phyloP scores from a whole-genome alignment of 768 basidiomycete species.

The Lentinula sp. region DNA sequence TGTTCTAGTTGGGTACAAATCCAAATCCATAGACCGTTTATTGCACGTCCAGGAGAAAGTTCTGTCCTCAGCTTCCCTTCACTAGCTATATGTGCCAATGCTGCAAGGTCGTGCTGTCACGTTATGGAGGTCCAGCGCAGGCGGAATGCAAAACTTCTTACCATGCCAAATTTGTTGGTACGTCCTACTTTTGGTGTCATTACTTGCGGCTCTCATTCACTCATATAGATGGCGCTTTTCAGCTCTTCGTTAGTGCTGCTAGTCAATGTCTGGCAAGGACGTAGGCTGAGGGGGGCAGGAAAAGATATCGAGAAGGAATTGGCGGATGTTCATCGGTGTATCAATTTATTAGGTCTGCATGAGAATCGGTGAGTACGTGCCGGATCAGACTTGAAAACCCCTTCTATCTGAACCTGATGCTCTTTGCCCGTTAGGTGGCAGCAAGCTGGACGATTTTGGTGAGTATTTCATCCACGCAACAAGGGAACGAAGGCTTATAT shows the following conservation, averaged over 20 bases:
- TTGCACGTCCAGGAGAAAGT: background rate
- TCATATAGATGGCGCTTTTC: background rate
- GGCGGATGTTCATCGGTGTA: background rate
- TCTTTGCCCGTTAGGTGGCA: slow-evolving; percentile 29
- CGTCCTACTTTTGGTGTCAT: background rate
- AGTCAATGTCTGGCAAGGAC: slow-evolving; percentile 1
- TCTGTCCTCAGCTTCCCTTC: slow-evolving; percentile 3
- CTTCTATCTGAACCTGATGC: background rate
- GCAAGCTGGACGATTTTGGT: slow-evolving; percentile 42
- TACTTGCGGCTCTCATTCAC: background rate
- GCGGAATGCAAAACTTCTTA: background rate
- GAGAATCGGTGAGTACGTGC: background rate
- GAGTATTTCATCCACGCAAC: slow-evolving; percentile 10
- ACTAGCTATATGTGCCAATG: slow-evolving; percentile 4
- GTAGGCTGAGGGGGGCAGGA: background rate
- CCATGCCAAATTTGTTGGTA: slow-evolving; percentile 3
- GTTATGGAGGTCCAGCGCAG: slow-evolving; percentile 5
- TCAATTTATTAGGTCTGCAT: background rate
- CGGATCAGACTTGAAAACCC: background rate
- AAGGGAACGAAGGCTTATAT: background rate
- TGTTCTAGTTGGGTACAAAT: slow-evolving; percentile 28
- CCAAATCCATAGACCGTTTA: slow-evolving; percentile 4
- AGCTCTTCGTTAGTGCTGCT: background rate
- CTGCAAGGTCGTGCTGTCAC: slow-evolving; percentile 3
- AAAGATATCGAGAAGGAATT: slow-evolving; percentile 7